phyloP scores from a whole-genome alignment of 768 basidiomycete species.

The Phylloporus sp. region DNA sequence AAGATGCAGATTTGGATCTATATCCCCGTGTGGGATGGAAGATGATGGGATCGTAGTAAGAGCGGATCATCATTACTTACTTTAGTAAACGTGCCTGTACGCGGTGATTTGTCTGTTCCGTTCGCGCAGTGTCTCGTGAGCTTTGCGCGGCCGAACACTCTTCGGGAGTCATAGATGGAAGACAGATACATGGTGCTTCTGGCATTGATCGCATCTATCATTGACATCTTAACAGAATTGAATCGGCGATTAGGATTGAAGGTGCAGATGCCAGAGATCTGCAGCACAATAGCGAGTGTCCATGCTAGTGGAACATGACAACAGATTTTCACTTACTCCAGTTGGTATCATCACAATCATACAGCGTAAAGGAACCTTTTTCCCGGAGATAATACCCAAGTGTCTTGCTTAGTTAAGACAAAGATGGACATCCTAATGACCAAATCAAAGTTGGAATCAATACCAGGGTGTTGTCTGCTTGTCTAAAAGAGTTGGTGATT shows the following conservation, averaged over 20 bases:
- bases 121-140: neutral
- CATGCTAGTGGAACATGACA: neutral
- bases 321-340: neutral
- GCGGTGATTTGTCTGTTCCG: neutral
- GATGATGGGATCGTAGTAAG: neutral
- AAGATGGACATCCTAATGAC: neutral
- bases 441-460: neutral
- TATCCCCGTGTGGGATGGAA: neutral
- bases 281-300: neutral
- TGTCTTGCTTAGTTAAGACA: neutral
- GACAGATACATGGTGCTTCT: neutral
- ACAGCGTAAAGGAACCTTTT: too few species aligned
- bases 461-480: neutral
- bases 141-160: neutral
- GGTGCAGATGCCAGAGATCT: neutral
- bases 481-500: too few species aligned
- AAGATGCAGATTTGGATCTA: neutral
- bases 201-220: neutral
- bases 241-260: neutral
- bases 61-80: neutral
- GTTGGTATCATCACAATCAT: neutral
- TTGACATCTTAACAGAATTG: neutral
- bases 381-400: neutral
- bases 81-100: neutral
- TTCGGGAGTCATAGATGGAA: neutral